Percentiles rank a stretch among this genome's conserved stretches.
Conservation (phyloP, 1,284 basidiomycete species). For the Moesziomyces aphidis region DNA sequence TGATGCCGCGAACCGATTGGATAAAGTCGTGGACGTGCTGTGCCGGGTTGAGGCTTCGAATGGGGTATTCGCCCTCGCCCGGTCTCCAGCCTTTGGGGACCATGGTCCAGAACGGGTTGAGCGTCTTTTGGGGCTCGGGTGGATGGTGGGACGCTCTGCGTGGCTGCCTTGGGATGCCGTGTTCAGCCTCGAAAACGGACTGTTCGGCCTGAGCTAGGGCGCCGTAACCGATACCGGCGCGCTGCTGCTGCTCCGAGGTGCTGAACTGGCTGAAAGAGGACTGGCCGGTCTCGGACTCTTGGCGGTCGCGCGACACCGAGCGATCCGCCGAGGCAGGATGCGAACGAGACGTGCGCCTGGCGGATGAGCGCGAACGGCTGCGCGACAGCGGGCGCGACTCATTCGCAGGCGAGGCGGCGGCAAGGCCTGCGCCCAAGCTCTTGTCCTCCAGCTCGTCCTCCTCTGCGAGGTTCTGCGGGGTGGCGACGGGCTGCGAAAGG, state of each 20-base stretch:
- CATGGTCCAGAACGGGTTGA: conserved; percentile 39
- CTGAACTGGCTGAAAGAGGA: conserved; percentile 43
- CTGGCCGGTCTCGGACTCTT: conserved; percentile 26
- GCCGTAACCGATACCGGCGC: conserved; percentile 53
- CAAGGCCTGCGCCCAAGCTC: conserved; percentile 9
- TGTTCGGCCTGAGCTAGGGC: conserved; percentile 57
- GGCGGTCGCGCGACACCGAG: conserved; percentile 18
- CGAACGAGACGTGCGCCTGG: conserved; percentile 3
- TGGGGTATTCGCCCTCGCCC: conserved; percentile 24
- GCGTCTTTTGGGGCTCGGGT: conserved; percentile 23
- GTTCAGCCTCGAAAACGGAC: conserved; percentile 29
- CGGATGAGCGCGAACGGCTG: conserved; percentile 25
- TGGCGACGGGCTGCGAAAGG: conserved; percentile 26
- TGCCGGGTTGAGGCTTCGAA: conserved; percentile 9
- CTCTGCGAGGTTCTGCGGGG: conserved; percentile 11
- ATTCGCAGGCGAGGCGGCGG: not conserved
- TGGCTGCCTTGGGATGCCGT: conserved; percentile 5
- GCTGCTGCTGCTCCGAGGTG: conserved; percentile 23
- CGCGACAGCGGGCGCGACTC: conserved; percentile 9
- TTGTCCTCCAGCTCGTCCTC: conserved; percentile 20
- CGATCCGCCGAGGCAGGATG: conserved; percentile 19
- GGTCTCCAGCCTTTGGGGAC: conserved; percentile 37
- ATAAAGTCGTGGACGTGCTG: conserved; percentile 18
- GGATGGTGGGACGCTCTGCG: conserved; percentile 37
- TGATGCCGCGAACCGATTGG: conserved; percentile 35